These are phyloP conservation scores for Isatis tinctoria DNA, from an alignment of 345 rosid species.

Conservation along the genomic window DNA sequence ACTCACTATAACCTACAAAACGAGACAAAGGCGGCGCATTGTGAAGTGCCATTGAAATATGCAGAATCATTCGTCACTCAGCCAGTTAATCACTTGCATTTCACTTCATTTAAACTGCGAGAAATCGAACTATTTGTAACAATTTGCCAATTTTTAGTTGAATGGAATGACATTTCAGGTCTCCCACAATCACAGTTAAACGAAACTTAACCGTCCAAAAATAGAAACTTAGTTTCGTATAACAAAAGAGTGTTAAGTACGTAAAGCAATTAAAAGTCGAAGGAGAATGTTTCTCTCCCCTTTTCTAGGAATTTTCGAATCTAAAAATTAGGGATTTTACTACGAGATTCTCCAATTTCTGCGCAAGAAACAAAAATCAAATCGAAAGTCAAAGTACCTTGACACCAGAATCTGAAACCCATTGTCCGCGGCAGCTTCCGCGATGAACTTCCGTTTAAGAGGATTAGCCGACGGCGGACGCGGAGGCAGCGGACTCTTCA, in stretches of 20 bases:
- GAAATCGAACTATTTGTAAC: not conserved
- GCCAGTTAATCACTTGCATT: not conserved
- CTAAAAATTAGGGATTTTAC: not conserved
- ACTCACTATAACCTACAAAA: slow-evolving; percentile 71
- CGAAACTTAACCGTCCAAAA: slow-evolving; percentile 1
- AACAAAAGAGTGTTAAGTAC: too few relatives aligned
- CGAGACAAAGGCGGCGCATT: too few relatives aligned
- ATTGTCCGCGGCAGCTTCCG: slow-evolving; percentile 38
- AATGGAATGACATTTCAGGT: not conserved
- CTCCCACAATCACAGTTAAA: not conserved
- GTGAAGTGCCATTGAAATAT: too few relatives aligned
- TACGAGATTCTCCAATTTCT: not conserved
- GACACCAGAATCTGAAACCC: slow-evolving; percentile 59
- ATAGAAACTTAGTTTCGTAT: too few relatives aligned
- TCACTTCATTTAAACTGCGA: not conserved
- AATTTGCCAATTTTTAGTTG: too few relatives aligned
- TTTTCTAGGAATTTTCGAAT: not conserved
- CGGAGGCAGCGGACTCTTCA: slow-evolving; percentile 72
- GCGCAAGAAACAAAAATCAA: not conserved
- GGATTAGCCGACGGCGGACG: slow-evolving; percentile 87
- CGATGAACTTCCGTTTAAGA: slow-evolving; percentile 77
- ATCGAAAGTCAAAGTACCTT: slow-evolving; percentile 37
- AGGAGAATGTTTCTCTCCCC: not conserved
- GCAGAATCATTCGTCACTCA: not conserved
- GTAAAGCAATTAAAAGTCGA: not conserved